Evolutionary conservation across 345 rosid species (phyloP).

Genomic region (Orychophragmus violaceus): DNA sequence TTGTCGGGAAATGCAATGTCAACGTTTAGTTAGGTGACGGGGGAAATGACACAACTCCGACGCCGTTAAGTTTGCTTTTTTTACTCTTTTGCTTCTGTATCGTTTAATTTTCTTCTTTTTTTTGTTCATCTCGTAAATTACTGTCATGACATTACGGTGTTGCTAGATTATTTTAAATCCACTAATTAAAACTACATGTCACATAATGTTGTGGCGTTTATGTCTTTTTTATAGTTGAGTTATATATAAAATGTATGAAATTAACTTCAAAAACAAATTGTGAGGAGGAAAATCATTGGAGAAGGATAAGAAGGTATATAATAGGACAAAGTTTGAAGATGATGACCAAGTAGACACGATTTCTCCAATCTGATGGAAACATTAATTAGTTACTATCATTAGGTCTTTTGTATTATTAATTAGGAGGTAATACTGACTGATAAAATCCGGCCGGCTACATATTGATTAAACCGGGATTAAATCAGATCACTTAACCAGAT

Average conservation of each 20-base stretch:
- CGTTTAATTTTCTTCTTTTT: background rate
- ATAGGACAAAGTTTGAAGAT: background rate
- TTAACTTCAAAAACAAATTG: background rate
- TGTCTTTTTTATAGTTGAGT: background rate
- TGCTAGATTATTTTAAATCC: background rate
- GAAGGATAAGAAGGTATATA: slow-evolving; percentile 4
- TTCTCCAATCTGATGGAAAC: too few species aligned
- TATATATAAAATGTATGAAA: background rate
- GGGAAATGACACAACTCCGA: background rate
- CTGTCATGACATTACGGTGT: background rate
- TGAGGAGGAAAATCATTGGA: slow-evolving; percentile 12
- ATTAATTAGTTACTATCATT: too few species aligned
- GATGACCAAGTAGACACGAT: too few species aligned
- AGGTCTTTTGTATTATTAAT: too few species aligned
- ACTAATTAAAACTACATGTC: background rate
- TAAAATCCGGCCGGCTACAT: too few species aligned
- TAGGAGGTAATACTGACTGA: too few species aligned
- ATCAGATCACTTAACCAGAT: too few species aligned
- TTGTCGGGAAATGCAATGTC: slow-evolving; percentile 66
- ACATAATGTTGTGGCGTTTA: background rate
- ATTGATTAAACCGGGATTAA: too few species aligned
- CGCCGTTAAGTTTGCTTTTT: slow-evolving; percentile 9
- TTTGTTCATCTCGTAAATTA: background rate
- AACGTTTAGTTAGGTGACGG: slow-evolving; percentile 37
- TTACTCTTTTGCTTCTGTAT: slow-evolving; percentile 3